Conservation (phyloP, 441 rosid species). For the Aquilaria agallochum region DNA sequence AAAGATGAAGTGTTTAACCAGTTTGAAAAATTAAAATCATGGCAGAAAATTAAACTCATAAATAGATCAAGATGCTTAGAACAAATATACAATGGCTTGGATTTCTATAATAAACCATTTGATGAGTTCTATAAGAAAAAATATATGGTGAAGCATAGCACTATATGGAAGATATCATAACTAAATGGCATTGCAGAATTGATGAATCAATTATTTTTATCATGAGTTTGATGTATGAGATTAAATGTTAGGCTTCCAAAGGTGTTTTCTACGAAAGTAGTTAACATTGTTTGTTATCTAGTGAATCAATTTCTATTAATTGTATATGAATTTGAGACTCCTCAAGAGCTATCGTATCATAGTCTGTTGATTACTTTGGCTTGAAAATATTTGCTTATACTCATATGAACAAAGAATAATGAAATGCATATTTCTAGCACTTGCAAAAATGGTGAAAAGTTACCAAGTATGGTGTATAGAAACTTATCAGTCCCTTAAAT, state of each 20-base stretch:
- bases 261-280: background rate
- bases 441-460: background rate
- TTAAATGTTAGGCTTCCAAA: background rate
- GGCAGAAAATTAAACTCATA: background rate
- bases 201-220: background rate
- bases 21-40: too few species aligned
- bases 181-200: too few species aligned
- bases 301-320: background rate
- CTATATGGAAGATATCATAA: background rate
- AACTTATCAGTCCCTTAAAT: too few species aligned
- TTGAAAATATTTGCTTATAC: conserved; percentile 6
- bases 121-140: conserved; percentile 4
- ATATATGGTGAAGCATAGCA: background rate
- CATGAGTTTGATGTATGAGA: conserved; percentile 1
- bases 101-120: conserved; percentile 1
- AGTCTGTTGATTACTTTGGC: background rate
- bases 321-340: background rate
- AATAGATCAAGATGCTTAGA: background rate
- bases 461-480: too few species aligned
- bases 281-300: background rate
- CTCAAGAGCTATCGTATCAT: background rate
- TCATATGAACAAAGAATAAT: background rate
- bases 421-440: background rate
- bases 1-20: background rate
- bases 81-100: background rate